These are phyloP conservation scores for Lodderomyces oxycetoniae DNA, from an alignment of 1,139 yeast species.

Conservation along the genomic window DNA sequence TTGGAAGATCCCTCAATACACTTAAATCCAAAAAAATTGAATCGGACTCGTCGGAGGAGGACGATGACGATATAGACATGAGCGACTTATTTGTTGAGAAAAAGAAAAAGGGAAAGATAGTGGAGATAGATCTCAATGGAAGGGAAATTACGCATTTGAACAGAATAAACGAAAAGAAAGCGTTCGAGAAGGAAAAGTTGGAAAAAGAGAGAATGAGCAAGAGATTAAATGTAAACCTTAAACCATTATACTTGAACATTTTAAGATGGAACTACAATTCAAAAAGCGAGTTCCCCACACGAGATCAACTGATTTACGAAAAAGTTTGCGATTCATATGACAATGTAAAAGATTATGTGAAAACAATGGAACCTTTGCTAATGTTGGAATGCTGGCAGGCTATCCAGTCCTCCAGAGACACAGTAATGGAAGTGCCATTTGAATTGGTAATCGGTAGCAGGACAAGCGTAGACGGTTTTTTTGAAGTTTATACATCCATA, in stretches of 20 bases:
- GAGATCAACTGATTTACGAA: slow-evolving; percentile 36
- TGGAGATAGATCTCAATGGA: slow-evolving; percentile 38
- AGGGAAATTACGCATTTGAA: slow-evolving; percentile 21
- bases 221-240: slow-evolving; percentile 72
- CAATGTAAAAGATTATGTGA: slow-evolving; percentile 59
- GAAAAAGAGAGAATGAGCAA: slow-evolving; percentile 78
- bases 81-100: slow-evolving; percentile 41
- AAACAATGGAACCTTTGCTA: slow-evolving; percentile 71
- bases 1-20: slow-evolving; percentile 36
- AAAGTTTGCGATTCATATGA: slow-evolving; percentile 44
- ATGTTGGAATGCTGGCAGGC: slow-evolving; percentile 95
- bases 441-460: slow-evolving; percentile 71
- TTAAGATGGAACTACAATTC: slow-evolving; percentile 75
- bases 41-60: slow-evolving; percentile 34
- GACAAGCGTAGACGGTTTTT: slow-evolving; percentile 78
- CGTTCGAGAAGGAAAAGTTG: slow-evolving; percentile 41
- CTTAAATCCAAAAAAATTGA: slow-evolving; percentile 22
- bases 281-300: slow-evolving; percentile 53
- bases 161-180: slow-evolving; percentile 14
- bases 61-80: slow-evolving; percentile 33
- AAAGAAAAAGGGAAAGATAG: slow-evolving; percentile 30
- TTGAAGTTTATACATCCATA: slow-evolving; percentile 81
- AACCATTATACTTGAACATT: slow-evolving; percentile 66
- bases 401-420: slow-evolving; percentile 65
- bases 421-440: slow-evolving; percentile 62